Conservation (phyloP, 2,329 filamentous ascomycete genomes). For the Helminthosporium solani region DNA sequence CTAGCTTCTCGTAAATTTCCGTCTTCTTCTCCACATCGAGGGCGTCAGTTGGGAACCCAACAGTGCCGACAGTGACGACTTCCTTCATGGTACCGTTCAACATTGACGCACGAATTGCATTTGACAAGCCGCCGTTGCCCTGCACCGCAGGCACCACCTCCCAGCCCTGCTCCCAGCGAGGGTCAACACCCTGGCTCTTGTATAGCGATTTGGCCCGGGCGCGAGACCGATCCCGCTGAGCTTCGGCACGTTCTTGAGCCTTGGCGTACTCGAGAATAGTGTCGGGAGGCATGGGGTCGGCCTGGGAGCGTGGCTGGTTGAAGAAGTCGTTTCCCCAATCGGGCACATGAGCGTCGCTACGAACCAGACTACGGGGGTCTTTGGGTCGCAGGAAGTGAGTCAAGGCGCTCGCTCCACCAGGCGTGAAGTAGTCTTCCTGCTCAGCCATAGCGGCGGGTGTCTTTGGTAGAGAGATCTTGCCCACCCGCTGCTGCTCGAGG, state of each 20-base stretch:
- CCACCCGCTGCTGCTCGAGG: conserved; percentile 35
- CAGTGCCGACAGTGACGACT: conserved; percentile 85
- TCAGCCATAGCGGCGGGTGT: conserved; percentile 44
- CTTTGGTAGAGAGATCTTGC: conserved; percentile 35
- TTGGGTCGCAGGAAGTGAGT: conserved; percentile 56
- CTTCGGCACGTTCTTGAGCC: conserved; percentile 42
- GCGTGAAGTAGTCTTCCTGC: conserved; percentile 50
- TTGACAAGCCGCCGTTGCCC: conserved; percentile 88
- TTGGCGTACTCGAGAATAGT: conserved; percentile 71
- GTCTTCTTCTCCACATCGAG: conserved; percentile 73
- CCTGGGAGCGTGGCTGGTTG: conserved; percentile 77
- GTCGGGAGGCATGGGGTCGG: conserved; percentile 71
- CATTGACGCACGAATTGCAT: conserved; percentile 77
- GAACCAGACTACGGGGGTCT: conserved; percentile 58
- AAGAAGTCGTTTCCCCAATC: conserved; percentile 68
- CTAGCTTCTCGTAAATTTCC: conserved; percentile 79
- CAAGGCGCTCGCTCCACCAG: conserved; percentile 44
- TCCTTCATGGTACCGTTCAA: conserved; percentile 69
- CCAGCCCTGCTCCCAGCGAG: conserved; percentile 71
- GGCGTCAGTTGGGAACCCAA: conserved; percentile 92
- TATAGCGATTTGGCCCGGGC: conserved; percentile 16
- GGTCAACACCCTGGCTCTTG: conserved; percentile 32
- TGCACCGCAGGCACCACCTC: conserved; percentile 81
- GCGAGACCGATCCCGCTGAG: conserved; percentile 25
- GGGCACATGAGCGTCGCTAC: conserved; percentile 72